phyloP scores from a whole-genome alignment of 306 rosid species.

The Pyrus betulifolia region DNA sequence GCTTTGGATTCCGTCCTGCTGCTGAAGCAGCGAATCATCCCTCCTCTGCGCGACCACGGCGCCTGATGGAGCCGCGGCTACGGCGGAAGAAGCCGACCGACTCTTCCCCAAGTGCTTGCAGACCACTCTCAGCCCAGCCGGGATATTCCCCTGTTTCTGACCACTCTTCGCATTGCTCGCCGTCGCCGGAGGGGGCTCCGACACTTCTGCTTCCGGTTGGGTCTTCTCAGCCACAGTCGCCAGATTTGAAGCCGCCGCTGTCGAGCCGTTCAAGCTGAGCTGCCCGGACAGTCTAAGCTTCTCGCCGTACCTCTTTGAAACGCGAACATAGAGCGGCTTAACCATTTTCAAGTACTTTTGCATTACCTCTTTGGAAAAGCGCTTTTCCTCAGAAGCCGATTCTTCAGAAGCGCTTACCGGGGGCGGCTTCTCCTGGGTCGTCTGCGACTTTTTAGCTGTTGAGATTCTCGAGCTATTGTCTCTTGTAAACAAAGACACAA shows the following conservation, averaged over 20 bases:
- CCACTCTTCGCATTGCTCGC: constrained; percentile 20
- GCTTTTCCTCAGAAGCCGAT: constrained; percentile 49
- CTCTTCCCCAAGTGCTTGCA: constrained; percentile 93
- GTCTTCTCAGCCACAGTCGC: constrained; percentile 19
- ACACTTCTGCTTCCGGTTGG: constrained; percentile 15
- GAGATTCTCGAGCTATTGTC: constrained; percentile 59
- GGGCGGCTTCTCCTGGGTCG: constrained; percentile 20
- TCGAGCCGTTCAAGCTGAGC: constrained; percentile 21
- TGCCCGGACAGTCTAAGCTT: constrained; percentile 49
- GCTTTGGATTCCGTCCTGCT: constrained; percentile 93
- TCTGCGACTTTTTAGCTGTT: constrained; percentile 19
- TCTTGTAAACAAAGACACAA: constrained; percentile 70
- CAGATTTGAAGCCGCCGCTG: background rate
- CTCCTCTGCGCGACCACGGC: constrained; percentile 43
- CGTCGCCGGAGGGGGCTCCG: constrained; percentile 11
- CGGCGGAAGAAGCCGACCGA: constrained; percentile 89
- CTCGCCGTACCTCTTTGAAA: constrained; percentile 67
- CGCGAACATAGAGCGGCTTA: constrained; percentile 79
- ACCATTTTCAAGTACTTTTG: constrained; percentile 79
- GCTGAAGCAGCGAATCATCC: constrained; percentile 87
- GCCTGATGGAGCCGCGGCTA: constrained; percentile 52
- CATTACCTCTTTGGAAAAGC: constrained; percentile 75
- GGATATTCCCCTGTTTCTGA: constrained; percentile 46
- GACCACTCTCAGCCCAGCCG: constrained; percentile 67
- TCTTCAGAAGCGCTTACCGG: constrained; percentile 32